Evolutionary conservation across 805 yeast genomes (phyloP).

Genomic region (Kodamaea kaohsiungensis): DNA sequence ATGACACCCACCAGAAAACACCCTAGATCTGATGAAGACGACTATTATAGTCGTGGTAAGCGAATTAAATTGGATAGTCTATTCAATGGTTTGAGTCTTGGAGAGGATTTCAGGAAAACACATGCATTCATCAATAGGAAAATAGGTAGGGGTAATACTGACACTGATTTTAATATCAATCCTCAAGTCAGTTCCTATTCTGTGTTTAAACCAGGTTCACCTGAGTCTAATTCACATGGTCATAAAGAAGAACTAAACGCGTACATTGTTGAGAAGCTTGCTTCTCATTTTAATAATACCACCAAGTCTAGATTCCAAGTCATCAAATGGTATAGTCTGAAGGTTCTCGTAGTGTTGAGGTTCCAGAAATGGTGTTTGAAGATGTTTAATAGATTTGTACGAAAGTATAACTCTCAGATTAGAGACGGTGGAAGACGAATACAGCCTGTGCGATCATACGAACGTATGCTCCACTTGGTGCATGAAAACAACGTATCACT

Average conservation of each 20-base stretch:
- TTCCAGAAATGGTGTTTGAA: constrained; percentile 39
- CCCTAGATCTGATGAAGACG: constrained; percentile 7
- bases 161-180: constrained; percentile 13
- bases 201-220: constrained; percentile 11
- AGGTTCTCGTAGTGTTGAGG: constrained; percentile 23
- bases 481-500: constrained; percentile 20
- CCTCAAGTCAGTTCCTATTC: constrained; percentile 14
- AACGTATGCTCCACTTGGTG: constrained; percentile 25
- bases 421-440: constrained; percentile 11
- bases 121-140: neutral
- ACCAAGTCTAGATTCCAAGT: constrained; percentile 21
- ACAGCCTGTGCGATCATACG: constrained; percentile 22
- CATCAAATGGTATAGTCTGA: constrained; percentile 27
- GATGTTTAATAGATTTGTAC: constrained; percentile 36
- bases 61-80: constrained; percentile 32
- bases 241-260: constrained; percentile 6
- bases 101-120: constrained; percentile 10
- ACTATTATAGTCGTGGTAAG: constrained; percentile 19
- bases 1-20: constrained; percentile 9
- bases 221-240: neutral
- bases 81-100: constrained; percentile 25
- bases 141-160: neutral
- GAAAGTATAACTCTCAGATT: constrained; percentile 25
- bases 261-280: constrained; percentile 24
- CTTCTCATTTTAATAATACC: constrained; percentile 22